Percentiles rank a stretch among this genome's conserved stretches.
phyloP scores from a whole-genome alignment of 371 early-diverging fungal species.

The Smittium culicis region DNA sequence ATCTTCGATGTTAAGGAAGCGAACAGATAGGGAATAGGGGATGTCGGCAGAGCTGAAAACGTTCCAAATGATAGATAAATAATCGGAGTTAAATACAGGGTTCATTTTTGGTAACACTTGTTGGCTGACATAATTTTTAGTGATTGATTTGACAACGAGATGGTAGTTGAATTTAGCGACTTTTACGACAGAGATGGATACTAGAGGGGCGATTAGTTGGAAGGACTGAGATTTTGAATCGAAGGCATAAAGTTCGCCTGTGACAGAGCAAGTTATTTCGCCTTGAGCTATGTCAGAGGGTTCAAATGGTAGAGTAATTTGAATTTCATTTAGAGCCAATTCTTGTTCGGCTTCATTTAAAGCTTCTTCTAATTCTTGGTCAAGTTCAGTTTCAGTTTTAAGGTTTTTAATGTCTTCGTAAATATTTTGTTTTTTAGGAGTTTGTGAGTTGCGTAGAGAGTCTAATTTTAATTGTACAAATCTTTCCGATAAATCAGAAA shows the following conservation, averaged over 20 bases:
- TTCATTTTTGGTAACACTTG: conserved; percentile 52
- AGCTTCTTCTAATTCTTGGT: not conserved
- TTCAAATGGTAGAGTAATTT: conserved; percentile 17
- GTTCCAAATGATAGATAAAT: conserved; percentile 49
- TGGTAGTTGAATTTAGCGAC: conserved; percentile 32
- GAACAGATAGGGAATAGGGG: conserved; percentile 53
- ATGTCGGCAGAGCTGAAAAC: conserved; percentile 28
- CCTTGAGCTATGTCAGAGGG: conserved; percentile 19
- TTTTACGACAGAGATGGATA: conserved; percentile 35
- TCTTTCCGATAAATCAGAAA: too few relatives aligned
- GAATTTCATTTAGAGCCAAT: not conserved
- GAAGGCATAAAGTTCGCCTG: conserved; percentile 43
- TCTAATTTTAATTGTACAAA: too few relatives aligned
- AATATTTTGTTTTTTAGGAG: too few relatives aligned
- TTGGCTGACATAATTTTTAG: conserved; percentile 39
- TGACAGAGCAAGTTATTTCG: conserved; percentile 19
- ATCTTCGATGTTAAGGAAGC: conserved; percentile 33
- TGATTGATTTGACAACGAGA: conserved; percentile 37
- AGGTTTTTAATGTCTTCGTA: conserved; percentile 32
- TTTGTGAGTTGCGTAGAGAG: too few relatives aligned
- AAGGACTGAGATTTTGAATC: conserved; percentile 36
- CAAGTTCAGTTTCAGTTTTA: conserved; percentile 15
- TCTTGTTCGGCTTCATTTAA: not conserved
- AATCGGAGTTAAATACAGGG: conserved; percentile 47
- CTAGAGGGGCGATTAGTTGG: conserved; percentile 26